phyloP scores from a whole-genome alignment of 1,139 yeast genomes.

The Debaryomyces subglobosus region DNA sequence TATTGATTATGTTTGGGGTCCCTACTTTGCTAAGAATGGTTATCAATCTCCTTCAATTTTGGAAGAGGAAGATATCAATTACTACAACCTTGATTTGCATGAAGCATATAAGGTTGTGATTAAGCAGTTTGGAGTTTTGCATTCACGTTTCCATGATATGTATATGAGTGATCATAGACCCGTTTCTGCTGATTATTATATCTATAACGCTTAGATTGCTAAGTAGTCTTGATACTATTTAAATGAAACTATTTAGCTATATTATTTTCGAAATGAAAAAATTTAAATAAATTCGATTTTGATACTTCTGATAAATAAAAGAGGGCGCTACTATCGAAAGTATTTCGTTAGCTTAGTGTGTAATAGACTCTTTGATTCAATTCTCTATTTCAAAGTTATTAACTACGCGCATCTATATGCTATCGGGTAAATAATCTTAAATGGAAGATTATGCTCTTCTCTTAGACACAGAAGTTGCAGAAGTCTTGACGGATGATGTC shows the following conservation, averaged over 20 bases:
- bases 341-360: background rate
- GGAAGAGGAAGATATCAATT: slow-evolving; percentile 12
- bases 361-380: background rate
- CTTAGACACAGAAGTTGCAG: slow-evolving; percentile 33
- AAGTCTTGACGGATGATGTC: slow-evolving; percentile 22
- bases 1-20: slow-evolving; percentile 55
- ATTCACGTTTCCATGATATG: slow-evolving; percentile 40
- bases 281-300: background rate
- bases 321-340: background rate
- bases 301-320: background rate
- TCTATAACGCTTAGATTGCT: background rate
- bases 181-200: slow-evolving; percentile 35
- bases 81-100: slow-evolving; percentile 15
- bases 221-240: background rate
- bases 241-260: background rate
- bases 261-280: background rate
- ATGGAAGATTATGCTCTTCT: slow-evolving; percentile 11
- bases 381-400: background rate
- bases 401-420: background rate
- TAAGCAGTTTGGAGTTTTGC: slow-evolving; percentile 44
- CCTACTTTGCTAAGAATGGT: slow-evolving; percentile 20
- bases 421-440: background rate
- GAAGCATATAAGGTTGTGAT: slow-evolving; percentile 19
- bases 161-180: slow-evolving; percentile 56
- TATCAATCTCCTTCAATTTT: slow-evolving; percentile 5